Evolutionary conservation across 164 flowering plant species (phyloP).

Genomic region (Chimonanthus salicifolius): DNA sequence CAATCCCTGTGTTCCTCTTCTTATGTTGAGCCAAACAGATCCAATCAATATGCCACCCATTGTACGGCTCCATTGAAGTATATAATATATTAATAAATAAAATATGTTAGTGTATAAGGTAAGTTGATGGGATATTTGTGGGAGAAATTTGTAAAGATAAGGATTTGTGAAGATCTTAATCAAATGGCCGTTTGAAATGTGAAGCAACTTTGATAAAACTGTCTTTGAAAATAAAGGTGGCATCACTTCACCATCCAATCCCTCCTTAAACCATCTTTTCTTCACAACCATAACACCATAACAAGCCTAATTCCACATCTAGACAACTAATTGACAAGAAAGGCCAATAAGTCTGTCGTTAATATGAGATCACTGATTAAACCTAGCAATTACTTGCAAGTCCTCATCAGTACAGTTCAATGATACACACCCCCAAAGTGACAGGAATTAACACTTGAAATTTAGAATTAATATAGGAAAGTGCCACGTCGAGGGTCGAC

Average conservation of each 20-base stretch:
- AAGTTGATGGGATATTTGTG: slow-evolving; percentile 6
- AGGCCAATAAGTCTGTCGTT: neutral
- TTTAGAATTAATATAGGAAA: too few relatives aligned
- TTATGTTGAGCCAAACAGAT: too few relatives aligned
- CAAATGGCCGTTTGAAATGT: slow-evolving; percentile 5
- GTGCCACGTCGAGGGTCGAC: neutral
- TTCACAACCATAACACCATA: neutral
- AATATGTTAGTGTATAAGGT: neutral
- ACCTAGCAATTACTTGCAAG: neutral
- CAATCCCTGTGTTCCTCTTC: too few relatives aligned
- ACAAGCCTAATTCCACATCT: neutral
- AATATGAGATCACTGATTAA: neutral
- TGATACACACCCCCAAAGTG: neutral
- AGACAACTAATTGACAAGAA: slow-evolving; percentile 8
- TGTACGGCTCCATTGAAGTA: too few relatives aligned
- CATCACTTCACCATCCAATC: neutral
- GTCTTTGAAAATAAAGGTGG: slow-evolving; percentile 6
- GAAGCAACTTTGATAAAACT: neutral
- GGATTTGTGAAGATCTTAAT: slow-evolving; percentile 4
- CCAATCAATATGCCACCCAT: too few relatives aligned
- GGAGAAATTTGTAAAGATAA: slow-evolving; percentile 1
- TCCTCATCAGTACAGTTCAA: slow-evolving; percentile 5
- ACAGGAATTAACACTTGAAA: neutral
- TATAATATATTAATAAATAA: neutral
- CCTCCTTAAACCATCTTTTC: slow-evolving; percentile 7